A percentile compares a stretch with the other conserved stretches of the same genome.
These are phyloP conservation scores for Echeveria elegans DNA, from an alignment of 164 flowering plant species.

Conservation along the genomic window DNA sequence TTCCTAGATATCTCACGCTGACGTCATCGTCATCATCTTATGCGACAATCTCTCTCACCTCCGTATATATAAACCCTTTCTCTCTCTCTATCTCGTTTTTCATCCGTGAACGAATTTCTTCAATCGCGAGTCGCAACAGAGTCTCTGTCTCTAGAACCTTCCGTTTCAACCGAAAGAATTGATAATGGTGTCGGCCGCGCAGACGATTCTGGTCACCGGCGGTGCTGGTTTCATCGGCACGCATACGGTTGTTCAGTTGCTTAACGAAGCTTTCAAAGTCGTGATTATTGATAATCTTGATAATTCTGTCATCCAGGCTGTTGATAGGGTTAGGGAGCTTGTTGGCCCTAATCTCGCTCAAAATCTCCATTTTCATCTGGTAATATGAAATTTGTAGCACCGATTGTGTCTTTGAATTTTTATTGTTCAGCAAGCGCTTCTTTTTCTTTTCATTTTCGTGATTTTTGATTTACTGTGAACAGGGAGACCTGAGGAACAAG, in stretches of 20 bases:
- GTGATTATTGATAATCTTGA: constrained; percentile 70
- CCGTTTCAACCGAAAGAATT: not conserved
- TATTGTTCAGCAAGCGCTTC: not conserved
- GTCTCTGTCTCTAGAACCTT: not conserved
- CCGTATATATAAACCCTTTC: not conserved
- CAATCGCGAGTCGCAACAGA: too few species aligned
- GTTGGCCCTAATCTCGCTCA: constrained; percentile 51
- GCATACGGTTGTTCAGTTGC: constrained; percentile 85
- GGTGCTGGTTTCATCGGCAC: constrained; percentile 98
- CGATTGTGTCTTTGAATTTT: not conserved
- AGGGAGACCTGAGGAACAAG: constrained; percentile 82
- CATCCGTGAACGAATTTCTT: not conserved
- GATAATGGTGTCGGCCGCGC: constrained; percentile 18
- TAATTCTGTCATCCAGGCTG: constrained; percentile 60
- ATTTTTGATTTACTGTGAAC: constrained; percentile 17
- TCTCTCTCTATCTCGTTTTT: not conserved
- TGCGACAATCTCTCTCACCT: not conserved
- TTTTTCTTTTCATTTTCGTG: not conserved
- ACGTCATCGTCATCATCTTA: not conserved
- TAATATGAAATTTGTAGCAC: constrained; percentile 5
- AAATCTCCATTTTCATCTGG: constrained; percentile 53
- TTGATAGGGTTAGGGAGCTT: constrained; percentile 47
- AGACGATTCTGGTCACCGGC: constrained; percentile 68
- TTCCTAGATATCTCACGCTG: not conserved
- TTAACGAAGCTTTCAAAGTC: constrained; percentile 57